Conservation (phyloP, 331 rosid genomes). For the Dryas integrifolia region DNA sequence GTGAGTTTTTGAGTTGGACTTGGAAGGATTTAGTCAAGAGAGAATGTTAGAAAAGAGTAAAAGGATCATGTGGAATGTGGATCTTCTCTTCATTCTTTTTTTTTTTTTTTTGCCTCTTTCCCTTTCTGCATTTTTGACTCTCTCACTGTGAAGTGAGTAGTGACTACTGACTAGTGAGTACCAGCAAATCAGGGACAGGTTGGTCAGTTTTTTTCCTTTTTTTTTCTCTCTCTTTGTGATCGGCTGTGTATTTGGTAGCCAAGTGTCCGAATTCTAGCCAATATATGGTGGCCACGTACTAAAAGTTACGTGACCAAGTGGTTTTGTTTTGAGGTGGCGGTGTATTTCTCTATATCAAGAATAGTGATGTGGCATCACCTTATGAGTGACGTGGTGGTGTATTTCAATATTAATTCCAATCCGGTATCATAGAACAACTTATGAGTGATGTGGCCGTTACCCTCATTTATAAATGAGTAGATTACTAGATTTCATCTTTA, state of each 20-base stretch:
- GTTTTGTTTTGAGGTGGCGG: no score
- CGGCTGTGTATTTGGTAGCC: background rate
- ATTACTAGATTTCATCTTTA: no score
- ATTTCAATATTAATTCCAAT: no score
- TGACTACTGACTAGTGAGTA: background rate
- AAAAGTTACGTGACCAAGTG: no score
- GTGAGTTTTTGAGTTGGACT: background rate
- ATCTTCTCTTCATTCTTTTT: background rate
- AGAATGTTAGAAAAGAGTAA: slow-evolving; percentile 14
- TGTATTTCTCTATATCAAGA: no score
- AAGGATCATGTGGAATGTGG: background rate
- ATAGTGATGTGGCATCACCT: no score
- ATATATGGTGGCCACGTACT: background rate
- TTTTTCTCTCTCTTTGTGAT: background rate
- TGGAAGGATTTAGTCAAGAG: background rate
- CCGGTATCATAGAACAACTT: no score
- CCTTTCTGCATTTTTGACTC: background rate
- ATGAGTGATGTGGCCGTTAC: no score
- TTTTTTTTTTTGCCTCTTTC: background rate
- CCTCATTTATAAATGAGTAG: no score
- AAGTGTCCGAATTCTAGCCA: background rate
- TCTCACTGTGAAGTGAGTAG: no score
- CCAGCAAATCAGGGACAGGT: background rate
- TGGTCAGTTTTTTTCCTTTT: background rate
- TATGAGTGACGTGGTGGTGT: no score